These are phyloP conservation scores for Phaeophleospora eucalypticola DNA, from an alignment of 2,329 filamentous ascomycete species.

Conservation along the genomic window DNA sequence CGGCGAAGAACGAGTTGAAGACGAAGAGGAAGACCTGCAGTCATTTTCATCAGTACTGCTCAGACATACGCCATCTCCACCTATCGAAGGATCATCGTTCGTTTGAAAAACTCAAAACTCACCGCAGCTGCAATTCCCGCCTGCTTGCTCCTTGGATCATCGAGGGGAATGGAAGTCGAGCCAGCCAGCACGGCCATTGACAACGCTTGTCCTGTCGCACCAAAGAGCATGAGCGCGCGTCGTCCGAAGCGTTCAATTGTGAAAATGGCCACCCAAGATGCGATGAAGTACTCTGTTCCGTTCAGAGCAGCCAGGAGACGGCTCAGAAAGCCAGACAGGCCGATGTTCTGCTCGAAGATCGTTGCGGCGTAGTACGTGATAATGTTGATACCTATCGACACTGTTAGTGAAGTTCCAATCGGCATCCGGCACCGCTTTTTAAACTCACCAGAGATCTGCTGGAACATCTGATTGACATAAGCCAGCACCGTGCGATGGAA, in stretches of 20 bases:
- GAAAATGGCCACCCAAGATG: slow-evolving; percentile 49
- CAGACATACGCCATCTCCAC: no score
- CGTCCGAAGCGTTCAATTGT: slow-evolving; percentile 49
- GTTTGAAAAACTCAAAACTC: neutral
- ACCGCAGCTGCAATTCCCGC: slow-evolving; percentile 38
- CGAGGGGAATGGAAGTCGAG: slow-evolving; percentile 21
- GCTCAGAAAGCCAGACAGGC: slow-evolving; percentile 46
- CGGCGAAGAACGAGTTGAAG: slow-evolving; percentile 37
- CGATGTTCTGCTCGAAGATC: slow-evolving; percentile 52
- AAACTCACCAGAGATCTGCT: slow-evolving; percentile 36
- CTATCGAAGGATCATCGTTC: no score
- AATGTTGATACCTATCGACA: slow-evolving; percentile 11
- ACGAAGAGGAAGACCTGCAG: slow-evolving; percentile 32
- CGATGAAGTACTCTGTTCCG: slow-evolving; percentile 52
- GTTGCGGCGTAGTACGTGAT: slow-evolving; percentile 42
- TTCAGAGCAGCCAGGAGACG: slow-evolving; percentile 50
- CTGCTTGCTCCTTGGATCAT: slow-evolving; percentile 12
- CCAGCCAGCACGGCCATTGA: slow-evolving; percentile 33
- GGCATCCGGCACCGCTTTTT: neutral
- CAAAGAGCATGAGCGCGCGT: slow-evolving; percentile 68
- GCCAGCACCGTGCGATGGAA: slow-evolving; percentile 43
- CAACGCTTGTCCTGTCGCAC: slow-evolving; percentile 40
- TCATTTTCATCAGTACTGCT: no score
- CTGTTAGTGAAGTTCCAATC: neutral
- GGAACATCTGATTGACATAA: slow-evolving; percentile 45